Evolutionary conservation across 176 grass and related monocot genomes (phyloP), one percentile per base, ranked within the genome.

Genomic region (Oryza glumipatula): DNA sequence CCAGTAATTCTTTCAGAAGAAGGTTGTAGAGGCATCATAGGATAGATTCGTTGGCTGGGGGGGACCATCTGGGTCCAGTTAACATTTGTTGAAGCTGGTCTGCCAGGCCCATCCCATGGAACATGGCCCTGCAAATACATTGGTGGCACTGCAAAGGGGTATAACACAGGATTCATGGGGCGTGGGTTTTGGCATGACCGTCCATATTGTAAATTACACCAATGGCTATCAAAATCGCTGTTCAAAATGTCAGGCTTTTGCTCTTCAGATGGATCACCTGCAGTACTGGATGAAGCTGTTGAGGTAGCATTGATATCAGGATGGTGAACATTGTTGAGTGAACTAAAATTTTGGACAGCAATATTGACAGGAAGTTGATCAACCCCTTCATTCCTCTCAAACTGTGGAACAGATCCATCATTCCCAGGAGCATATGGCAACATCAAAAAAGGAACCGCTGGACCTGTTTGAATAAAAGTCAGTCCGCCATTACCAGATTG

Each of bases 201-300:
- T 70, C 92, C 95, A 77, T 91, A 95, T 48, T 88, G 82, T 63
- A 98, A 79, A 85, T 93, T 98, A 22, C 78, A 45, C 86, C 67
- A 88, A 70, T 98, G 95, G 85, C 87, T 81, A 65, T 11, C 26
- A 19, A 95, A 80, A 85, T 98, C 92, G 69, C 92, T 90, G 68
- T 98, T 90, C 72, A 98, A 87, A 60, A 98, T 98, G 72, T 98
- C 95, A 70, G 89, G 76, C 77, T 82, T 91, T 70, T 85, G 78
- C 65, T 92, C 91, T n/a, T 89, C 83, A 52, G 89, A 91, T 9
- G 70, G 84, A 64, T 91, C 89, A 66, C 78, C 60, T 23, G 71
- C 82, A 76, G 65, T 84, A 88, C 70, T 74, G 33, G 75, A 77
- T 47, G 87, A 90, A 80, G 80, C 68, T 58, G 82, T 70, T 79